phyloP scores from a whole-genome alignment of 257 asterid genomes.

The Fraxinus americana region DNA sequence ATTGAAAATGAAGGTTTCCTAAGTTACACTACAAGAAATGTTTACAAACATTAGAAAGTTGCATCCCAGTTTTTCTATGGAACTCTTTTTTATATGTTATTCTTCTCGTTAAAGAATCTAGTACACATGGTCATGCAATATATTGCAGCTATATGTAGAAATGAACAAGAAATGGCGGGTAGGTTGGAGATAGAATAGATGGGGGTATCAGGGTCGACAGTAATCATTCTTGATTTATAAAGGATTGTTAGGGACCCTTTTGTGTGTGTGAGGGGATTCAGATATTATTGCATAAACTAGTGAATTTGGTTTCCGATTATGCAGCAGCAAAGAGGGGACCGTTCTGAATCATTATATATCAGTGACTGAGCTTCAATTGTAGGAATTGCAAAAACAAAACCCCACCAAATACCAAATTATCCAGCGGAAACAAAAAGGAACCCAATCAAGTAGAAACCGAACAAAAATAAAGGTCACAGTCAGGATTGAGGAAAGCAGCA shows the following conservation, averaged over 20 bases:
- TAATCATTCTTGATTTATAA: no score
- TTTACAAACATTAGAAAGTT: background rate
- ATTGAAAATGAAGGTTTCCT: background rate
- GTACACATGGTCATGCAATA: background rate
- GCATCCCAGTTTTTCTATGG: no score
- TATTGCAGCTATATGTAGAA: no score
- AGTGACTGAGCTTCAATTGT: background rate
- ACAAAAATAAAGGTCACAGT: background rate
- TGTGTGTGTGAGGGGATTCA: background rate
- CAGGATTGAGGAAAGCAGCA: conserved; percentile 14
- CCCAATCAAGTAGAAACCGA: conserved; percentile 13
- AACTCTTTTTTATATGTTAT: background rate
- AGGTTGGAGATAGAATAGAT: no score
- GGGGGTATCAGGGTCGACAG: no score
- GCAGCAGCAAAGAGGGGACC: background rate
- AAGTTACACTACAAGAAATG: background rate
- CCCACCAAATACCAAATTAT: conserved; percentile 33
- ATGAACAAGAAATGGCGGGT: no score
- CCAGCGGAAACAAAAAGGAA: conserved; percentile 18
- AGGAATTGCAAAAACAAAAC: conserved; percentile 1
- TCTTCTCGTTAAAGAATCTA: background rate
- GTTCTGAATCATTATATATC: background rate
- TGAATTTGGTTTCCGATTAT: background rate
- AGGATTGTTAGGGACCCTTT: background rate
- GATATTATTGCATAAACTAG: background rate